Conservation (phyloP, 2,329 filamentous ascomycete genomes). For the Akanthomyces lecanii region DNA sequence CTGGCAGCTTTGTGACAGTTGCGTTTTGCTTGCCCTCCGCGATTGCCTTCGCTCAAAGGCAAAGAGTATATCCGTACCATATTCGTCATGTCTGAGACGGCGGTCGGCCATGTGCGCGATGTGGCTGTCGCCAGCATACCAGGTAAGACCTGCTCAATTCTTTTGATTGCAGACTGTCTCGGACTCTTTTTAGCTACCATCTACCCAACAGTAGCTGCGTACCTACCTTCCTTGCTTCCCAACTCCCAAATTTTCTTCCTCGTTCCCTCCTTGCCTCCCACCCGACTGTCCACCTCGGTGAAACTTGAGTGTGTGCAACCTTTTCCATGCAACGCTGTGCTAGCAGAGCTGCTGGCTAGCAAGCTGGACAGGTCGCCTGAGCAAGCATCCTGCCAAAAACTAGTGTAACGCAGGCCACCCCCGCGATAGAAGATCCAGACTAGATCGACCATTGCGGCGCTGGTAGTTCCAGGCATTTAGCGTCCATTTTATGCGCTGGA, state of each 20-base stretch:
- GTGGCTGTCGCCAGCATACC: not conserved
- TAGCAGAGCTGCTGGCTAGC: not conserved
- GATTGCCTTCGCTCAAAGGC: not conserved
- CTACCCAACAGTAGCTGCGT: too few relatives aligned
- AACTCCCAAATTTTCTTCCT: not conserved
- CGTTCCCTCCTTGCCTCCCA: not conserved
- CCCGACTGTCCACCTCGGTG: not conserved
- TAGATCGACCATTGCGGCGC: conserved; percentile 7
- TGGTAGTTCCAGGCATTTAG: conserved; percentile 6
- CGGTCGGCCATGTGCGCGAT: not conserved
- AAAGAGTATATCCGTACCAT: not conserved
- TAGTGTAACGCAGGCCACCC: conserved; percentile 6
- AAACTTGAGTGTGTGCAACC: not conserved
- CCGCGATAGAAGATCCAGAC: conserved; percentile 11
- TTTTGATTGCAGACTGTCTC: not conserved
- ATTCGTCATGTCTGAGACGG: conserved; percentile 1
- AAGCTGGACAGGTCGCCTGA: not conserved
- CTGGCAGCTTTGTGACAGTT: not conserved
- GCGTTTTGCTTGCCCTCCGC: not conserved
- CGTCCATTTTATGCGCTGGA: not conserved
- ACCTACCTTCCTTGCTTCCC: too few relatives aligned
- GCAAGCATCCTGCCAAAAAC: not conserved
- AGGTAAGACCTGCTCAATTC: conserved; percentile 2
- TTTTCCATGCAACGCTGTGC: not conserved
- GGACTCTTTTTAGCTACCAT: not conserved